A percentile compares a stretch with the other conserved stretches of the same genome.
Conservation (phyloP, 202 grass and related monocot genomes). For the Cymbopogon flexuosus region DNA sequence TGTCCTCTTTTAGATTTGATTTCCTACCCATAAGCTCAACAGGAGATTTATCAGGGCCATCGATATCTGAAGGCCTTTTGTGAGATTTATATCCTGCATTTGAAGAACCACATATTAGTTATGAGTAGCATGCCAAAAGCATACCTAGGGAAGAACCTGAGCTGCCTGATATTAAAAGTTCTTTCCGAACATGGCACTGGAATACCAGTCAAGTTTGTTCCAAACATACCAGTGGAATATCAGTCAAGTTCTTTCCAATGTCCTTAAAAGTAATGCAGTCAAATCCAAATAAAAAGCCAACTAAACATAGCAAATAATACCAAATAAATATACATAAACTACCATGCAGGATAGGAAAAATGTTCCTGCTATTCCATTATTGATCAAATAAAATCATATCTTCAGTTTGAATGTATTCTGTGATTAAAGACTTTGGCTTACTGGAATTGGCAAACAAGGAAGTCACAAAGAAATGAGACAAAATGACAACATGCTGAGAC, state of each 20-base stretch:
- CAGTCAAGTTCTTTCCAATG: not conserved
- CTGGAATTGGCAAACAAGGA: conserved; percentile 9
- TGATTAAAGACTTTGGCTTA: not conserved
- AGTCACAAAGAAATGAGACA: not conserved
- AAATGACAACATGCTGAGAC: not conserved
- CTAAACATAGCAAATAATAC: not conserved
- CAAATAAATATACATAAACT: conserved; percentile 17
- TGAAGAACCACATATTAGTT: conserved; percentile 27
- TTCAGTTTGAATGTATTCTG: conserved; percentile 15
- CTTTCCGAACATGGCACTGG: not conserved
- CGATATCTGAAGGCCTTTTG: conserved; percentile 46
- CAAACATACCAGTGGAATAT: not conserved
- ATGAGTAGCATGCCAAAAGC: not conserved
- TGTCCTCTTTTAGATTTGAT: conserved; percentile 49
- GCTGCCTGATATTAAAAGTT: not conserved
- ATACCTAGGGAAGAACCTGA: conserved; percentile 13
- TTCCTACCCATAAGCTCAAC: conserved; percentile 38
- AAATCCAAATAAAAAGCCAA: conserved; percentile 18
- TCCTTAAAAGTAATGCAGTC: conserved; percentile 1
- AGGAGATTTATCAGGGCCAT: conserved; percentile 43
- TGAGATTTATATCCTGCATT: conserved; percentile 58
- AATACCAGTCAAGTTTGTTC: not conserved
- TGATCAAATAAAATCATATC: not conserved
- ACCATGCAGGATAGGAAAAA: conserved; percentile 18
- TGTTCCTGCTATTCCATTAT: conserved; percentile 19